Conservation (phyloP, 2,329 filamentous ascomycete genomes). For the Cladophialophora chaetospira region DNA sequence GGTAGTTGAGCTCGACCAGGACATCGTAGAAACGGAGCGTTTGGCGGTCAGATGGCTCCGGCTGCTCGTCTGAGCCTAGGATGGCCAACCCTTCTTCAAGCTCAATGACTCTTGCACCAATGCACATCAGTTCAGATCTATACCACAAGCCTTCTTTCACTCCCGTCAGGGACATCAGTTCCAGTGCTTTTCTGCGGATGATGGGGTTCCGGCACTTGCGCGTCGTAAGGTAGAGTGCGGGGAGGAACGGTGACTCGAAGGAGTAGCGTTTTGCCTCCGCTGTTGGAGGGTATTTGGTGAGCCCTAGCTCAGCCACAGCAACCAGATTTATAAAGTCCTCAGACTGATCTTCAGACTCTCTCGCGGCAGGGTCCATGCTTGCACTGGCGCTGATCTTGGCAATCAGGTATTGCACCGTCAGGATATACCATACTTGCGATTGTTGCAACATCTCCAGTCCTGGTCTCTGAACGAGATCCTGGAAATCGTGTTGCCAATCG, state of each 20-base stretch:
- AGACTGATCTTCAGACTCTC: background rate
- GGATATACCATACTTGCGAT: background rate
- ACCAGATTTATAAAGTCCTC: background rate
- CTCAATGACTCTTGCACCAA: conserved; percentile 2
- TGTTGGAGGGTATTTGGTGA: background rate
- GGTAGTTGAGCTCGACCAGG: conserved; percentile 1
- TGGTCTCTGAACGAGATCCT: background rate
- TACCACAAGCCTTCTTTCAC: conserved; percentile 9
- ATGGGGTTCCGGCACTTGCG: background rate
- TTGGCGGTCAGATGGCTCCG: background rate
- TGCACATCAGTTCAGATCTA: background rate
- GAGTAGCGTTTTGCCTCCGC: background rate
- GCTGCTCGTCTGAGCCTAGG: background rate
- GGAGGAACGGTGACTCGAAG: background rate
- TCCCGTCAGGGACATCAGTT: conserved; percentile 2
- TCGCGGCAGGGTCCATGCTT: background rate
- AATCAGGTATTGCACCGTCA: background rate
- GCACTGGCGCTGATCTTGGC: conserved; percentile 1
- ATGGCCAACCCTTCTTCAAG: conserved; percentile 1
- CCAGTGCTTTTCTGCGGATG: conserved; percentile 5
- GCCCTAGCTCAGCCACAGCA: background rate
- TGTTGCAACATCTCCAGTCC: background rate
- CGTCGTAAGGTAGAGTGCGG: conserved; percentile 1
- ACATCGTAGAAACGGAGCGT: conserved; percentile 2
- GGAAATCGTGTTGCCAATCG: background rate